Base-by-base conservation (phyloP, 257 asterid species). In the Petunia axillaris region DNA sequence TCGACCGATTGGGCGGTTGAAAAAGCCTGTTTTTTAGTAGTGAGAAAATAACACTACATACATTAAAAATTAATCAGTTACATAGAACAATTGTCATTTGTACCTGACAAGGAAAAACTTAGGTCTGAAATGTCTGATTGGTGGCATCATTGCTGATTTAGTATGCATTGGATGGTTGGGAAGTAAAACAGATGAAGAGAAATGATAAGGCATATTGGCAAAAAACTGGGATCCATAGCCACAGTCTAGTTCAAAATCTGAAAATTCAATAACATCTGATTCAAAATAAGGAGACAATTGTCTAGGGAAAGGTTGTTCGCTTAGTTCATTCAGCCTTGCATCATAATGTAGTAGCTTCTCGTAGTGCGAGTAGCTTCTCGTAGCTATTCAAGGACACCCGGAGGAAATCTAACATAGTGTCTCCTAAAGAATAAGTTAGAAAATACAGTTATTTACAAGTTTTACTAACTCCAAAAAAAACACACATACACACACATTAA, bases 341-440 rank as follows among this genome's bases (percentile, higher is more conserved):
- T 90, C 89, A 82, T 81, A 85, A 39, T 81, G 86, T 78, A 91
- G 25, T 14, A 94, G 87, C 84, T 87, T 91, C 37, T 89, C 89
- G 36, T 88, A 92, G 43, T 89, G 92, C 53, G n/a, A 91, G 25
- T 14, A 94, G 87, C 84, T 87, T 91, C 37, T 89, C 89, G 36
- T 88, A 92, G 43, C n/a, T 89, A 91, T 48, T 90, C 94, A 16
- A 94, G 86, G 1, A 64, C 8, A 41, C 94, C 97, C 0, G 92
- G 82, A 1, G 90, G 83, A 80, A 91, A 88, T 4, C 6, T 86
- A 77, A 89, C 87, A 5, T 43, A 48, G 70, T 94, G 98, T 38
- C 87, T 85, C 93, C 98, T 94, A 81, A 3, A 57, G 16, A n/a
- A 25, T 25, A 25, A 25, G 25, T 25, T 0, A 25, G 0, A 4